These are phyloP conservation scores for Apostasia ramifera DNA, from an alignment of 106 monocot species.

Conservation along the genomic window DNA sequence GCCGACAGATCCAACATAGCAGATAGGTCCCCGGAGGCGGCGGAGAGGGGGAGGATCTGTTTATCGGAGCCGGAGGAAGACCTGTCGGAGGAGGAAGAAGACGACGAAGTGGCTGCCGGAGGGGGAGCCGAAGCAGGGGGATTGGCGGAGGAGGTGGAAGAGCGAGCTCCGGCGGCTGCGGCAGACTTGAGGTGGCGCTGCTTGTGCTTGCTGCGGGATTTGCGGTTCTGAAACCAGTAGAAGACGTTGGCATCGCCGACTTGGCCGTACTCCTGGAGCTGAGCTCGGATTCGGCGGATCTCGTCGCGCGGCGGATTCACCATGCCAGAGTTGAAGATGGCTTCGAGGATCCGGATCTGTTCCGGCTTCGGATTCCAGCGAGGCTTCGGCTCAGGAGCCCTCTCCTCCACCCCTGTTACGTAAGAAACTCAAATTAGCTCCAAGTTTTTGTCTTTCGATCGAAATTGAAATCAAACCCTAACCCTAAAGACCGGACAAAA, in stretches of 20 bases:
- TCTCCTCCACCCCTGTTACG: constrained; percentile 41
- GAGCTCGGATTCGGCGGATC: constrained; percentile 64
- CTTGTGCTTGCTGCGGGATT: constrained; percentile 81
- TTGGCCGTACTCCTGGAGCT: constrained; percentile 92
- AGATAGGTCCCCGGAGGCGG: neutral
- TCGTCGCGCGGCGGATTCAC: constrained; percentile 94
- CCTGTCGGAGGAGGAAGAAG: constrained; percentile 39
- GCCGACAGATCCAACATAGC: neutral
- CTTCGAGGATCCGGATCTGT: constrained; percentile 88
- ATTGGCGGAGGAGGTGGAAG: constrained; percentile 5
- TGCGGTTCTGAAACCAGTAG: constrained; percentile 97
- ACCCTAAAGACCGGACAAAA: neutral
- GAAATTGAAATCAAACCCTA: constrained; percentile 1
- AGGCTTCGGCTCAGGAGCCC: constrained; percentile 89
- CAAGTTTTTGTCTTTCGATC: no score
- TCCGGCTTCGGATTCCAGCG: constrained; percentile 97
- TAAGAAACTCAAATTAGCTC: neutral
- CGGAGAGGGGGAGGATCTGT: neutral
- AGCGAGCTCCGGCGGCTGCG: neutral
- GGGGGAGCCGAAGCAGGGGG: neutral
- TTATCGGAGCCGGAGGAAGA: constrained; percentile 38
- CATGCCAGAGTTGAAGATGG: constrained; percentile 96
- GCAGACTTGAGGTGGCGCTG: constrained; percentile 46
- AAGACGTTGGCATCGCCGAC: constrained; percentile 99
- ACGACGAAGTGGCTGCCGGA: constrained; percentile 22